Evolutionary conservation across 441 rosid species (phyloP).

Genomic region (Aquilaria agallochum): DNA sequence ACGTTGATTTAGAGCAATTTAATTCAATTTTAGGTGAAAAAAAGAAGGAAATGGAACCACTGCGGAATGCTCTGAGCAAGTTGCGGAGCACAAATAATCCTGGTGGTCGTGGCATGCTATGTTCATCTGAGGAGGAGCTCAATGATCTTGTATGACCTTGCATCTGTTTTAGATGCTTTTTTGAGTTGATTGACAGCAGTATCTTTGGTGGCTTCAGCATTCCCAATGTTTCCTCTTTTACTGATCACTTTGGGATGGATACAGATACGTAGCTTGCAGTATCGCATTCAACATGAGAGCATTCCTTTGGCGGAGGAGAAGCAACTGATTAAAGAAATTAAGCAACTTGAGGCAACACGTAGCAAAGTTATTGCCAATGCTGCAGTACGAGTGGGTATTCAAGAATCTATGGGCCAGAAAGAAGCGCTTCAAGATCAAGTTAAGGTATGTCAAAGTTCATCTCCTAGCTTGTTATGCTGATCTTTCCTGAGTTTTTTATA

Average conservation of each 20-base stretch:
- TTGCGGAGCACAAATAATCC: conserved; percentile 35
- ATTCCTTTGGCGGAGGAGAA: conserved; percentile 89
- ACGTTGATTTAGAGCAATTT: conserved; percentile 54
- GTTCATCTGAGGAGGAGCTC: conserved; percentile 94
- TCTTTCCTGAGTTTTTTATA: conserved; percentile 1
- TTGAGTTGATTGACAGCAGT: not conserved
- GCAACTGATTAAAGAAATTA: conserved; percentile 85
- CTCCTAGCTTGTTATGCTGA: not conserved
- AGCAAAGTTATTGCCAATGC: conserved; percentile 84
- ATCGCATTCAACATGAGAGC: conserved; percentile 92
- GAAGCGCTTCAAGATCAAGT: conserved; percentile 26
- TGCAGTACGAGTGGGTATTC: conserved; percentile 75
- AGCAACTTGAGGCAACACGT: conserved; percentile 91
- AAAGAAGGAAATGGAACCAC: conserved; percentile 76
- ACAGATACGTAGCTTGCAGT: conserved; percentile 80
- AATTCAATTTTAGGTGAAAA: conserved; percentile 57
- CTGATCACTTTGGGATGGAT: conserved; percentile 19
- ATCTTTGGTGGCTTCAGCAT: no score
- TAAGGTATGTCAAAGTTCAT: not conserved
- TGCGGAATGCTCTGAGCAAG: conserved; percentile 39
- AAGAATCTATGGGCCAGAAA: conserved; percentile 87
- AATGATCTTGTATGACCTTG: conserved; percentile 54
- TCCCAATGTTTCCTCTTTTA: conserved; percentile 4
- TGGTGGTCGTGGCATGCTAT: conserved; percentile 61
- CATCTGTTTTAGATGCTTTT: no score